Conservation (phyloP, 306 rosid genomes). For the Luffa aegyptiaca region DNA sequence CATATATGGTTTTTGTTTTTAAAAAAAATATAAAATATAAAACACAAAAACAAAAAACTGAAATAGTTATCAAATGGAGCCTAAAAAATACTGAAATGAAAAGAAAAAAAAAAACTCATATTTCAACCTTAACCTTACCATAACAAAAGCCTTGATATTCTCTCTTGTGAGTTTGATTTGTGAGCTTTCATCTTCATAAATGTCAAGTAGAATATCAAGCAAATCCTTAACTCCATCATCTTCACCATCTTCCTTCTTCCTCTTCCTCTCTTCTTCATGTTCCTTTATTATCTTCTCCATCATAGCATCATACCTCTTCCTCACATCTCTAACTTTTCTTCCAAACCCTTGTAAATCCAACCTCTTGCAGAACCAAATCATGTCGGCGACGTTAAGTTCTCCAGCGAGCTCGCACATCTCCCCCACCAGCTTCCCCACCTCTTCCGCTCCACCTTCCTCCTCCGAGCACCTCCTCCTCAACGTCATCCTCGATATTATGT, state of each 20-base stretch:
- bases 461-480: slow-evolving; percentile 17
- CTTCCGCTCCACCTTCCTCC: not conserved
- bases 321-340: not conserved
- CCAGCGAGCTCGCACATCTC: slow-evolving; percentile 5
- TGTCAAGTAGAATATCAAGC: slow-evolving; percentile 8
- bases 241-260: not conserved
- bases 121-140: not conserved
- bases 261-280: slow-evolving; percentile 4
- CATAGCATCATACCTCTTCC: not conserved
- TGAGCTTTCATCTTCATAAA: slow-evolving; percentile 2
- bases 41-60: too few species aligned
- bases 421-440: slow-evolving; percentile 5
- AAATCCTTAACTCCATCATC: slow-evolving; percentile 7
- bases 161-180: not conserved
- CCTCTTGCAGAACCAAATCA: slow-evolving; percentile 6
- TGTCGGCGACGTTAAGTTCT: not conserved
- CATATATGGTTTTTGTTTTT: too few species aligned
- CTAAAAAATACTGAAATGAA: too few species aligned
- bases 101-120: too few species aligned
- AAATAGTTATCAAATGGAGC: too few species aligned
- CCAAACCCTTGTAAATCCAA: slow-evolving; percentile 12
- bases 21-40: too few species aligned
- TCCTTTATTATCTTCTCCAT: slow-evolving; percentile 7
- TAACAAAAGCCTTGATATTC: slow-evolving; percentile 9
- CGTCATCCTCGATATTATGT: slow-evolving; percentile 34